These are phyloP conservation scores for Stephanodiscus triporus DNA, from an alignment of 108 stramenopile species.

Conservation along the genomic window DNA sequence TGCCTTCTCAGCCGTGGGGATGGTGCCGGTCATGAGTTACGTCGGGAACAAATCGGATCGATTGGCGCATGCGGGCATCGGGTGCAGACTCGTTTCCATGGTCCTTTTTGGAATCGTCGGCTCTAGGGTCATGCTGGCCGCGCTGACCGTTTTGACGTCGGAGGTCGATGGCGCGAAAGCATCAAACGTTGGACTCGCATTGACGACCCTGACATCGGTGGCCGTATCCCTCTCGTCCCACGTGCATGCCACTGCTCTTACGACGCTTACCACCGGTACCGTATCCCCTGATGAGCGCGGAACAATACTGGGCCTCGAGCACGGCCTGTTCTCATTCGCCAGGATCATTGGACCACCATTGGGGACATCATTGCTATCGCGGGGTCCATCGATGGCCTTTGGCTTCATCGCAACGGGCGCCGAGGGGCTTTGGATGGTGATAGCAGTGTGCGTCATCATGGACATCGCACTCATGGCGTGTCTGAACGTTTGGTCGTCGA, in stretches of 20 bases:
- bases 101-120: slow-evolving; percentile 41
- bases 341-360: slow-evolving; percentile 69
- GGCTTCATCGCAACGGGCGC: slow-evolving; percentile 8
- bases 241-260: slow-evolving; percentile 71
- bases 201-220: slow-evolving; percentile 43
- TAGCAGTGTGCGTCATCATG: slow-evolving; percentile 18
- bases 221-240: slow-evolving; percentile 66
- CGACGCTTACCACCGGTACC: slow-evolving; percentile 73
- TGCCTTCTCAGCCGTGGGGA: slow-evolving; percentile 64
- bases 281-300: slow-evolving; percentile 64
- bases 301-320: slow-evolving; percentile 79
- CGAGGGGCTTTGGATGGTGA: slow-evolving; percentile 33
- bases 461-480: slow-evolving; percentile 28
- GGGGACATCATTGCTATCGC: slow-evolving; percentile 53
- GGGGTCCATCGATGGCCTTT: background rate
- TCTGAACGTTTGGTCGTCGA: slow-evolving; percentile 28
- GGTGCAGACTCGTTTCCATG: slow-evolving; percentile 34
- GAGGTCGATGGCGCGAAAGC: slow-evolving; percentile 1
- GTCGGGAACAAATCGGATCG: slow-evolving; percentile 43
- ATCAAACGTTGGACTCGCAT: slow-evolving; percentile 10
- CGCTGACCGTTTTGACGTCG: background rate
- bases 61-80: slow-evolving; percentile 53
- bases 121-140: slow-evolving; percentile 11
- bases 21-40: slow-evolving; percentile 52
- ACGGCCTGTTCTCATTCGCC: slow-evolving; percentile 77